A percentile compares a stretch with the other conserved stretches of the same genome.
Evolutionary conservation across 805 yeast species (phyloP).

Genomic region (Lachancea mirantina): DNA sequence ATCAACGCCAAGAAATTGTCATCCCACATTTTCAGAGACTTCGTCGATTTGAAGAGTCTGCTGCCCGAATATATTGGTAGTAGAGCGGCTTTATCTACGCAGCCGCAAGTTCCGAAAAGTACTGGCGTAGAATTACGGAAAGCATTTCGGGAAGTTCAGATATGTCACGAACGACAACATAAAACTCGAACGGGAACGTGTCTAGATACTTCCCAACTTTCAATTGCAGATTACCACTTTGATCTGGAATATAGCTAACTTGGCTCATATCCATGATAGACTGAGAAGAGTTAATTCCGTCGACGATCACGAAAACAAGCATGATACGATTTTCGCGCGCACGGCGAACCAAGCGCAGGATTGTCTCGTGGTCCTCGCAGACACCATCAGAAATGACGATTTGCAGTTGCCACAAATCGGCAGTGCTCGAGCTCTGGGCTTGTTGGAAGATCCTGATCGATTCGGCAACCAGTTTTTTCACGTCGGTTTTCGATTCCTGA

Average conservation of each 20-base stretch:
- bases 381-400: conserved; percentile 94
- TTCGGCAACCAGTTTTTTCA: conserved; percentile 60
- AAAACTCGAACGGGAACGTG: conserved; percentile 93
- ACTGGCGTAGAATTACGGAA: conserved; percentile 83
- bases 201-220: conserved; percentile 82
- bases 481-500: conserved; percentile 81
- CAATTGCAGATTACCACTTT: conserved; percentile 60
- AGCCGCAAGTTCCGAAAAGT: conserved; percentile 66
- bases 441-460: conserved; percentile 66
- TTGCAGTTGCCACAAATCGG: conserved; percentile 87
- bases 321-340: conserved; percentile 90
- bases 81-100: too few species aligned
- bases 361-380: conserved; percentile 85
- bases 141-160: conserved; percentile 88
- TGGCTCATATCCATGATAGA: conserved; percentile 93
- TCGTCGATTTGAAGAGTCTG: too few species aligned
- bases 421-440: conserved; percentile 45
- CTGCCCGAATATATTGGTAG: too few species aligned
- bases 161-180: conserved; percentile 86
- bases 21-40: too few species aligned
- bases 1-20: too few species aligned
- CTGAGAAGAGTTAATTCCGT: conserved; percentile 76
- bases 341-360: conserved; percentile 76
- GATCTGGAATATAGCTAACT: conserved; percentile 71
- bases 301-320: conserved; percentile 91